Evolutionary conservation across 78 protist species (phyloP), one percentile per base, ranked within the genome.

Genomic region (Blattamonas nauphoetae): DNA sequence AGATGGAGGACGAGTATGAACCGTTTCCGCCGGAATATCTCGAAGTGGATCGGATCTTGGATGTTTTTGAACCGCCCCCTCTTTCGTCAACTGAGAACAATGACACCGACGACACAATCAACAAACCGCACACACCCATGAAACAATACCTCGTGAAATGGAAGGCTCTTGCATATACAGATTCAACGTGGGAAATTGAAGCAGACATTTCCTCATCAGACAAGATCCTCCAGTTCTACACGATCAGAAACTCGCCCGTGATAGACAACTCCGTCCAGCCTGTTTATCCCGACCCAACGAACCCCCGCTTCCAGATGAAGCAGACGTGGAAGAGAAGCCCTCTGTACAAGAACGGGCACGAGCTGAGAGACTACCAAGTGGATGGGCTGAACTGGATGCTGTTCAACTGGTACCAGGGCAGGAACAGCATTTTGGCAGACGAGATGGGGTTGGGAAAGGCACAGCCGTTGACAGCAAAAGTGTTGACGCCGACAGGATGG

Each of bases 401-500:
- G 33, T 45, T 46, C 36, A 6, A 84, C 41, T 81, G 87, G 86
- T 1, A 1, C 34, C 35, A 35, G 45, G 41, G 44, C 36, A 36
- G 85, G 46, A 79, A 42, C 42, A 85, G 77, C 34, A 79, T 81
- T 41, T 11, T 88, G 4, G 63, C 78, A 1, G 88, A 85, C 44
- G 85, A 85, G 79, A 85, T 85, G 88, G 88, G 88, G 45, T 38
- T 85, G 41, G 88, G 88, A 43, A 85, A 85, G 88, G 35, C 88
- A 11, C 81, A 89, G n/a, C 96, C n/a, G n/a, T n/a, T n/a, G n/a
- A n/a, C n/a, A n/a, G n/a, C n/a, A n/a, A n/a, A n/a, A n/a, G n/a
- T n/a, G n/a, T n/a, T n/a, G n/a, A n/a, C n/a, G n/a, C n/a, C n/a
- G n/a, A n/a, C n/a, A n/a, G n/a, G n/a, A n/a, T n/a, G n/a, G n/a